phyloP scores from a whole-genome alignment of 2,329 filamentous ascomycete species.

The Bipolaris gigantea region DNA sequence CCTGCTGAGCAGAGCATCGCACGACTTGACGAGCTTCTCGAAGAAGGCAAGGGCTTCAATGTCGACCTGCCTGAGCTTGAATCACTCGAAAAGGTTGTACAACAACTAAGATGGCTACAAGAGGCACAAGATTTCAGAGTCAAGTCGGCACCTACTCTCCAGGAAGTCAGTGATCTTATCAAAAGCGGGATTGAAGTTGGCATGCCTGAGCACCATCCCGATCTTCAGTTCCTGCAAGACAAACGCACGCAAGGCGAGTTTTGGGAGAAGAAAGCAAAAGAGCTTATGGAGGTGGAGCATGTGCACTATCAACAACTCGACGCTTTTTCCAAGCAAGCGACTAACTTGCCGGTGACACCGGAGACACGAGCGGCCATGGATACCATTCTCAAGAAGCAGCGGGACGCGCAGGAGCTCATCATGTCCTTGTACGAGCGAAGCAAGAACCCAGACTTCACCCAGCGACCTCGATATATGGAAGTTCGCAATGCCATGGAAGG shows the following conservation, averaged over 20 bases:
- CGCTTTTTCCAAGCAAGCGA: slow-evolving; percentile 81
- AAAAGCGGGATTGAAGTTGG: slow-evolving; percentile 75
- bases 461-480: slow-evolving; percentile 83
- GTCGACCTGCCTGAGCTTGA: slow-evolving; percentile 90
- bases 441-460: slow-evolving; percentile 71
- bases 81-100: slow-evolving; percentile 74
- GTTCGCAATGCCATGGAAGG: slow-evolving; percentile 89
- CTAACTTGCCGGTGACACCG: slow-evolving; percentile 75
- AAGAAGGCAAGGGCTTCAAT: slow-evolving; percentile 85
- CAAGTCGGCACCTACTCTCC: slow-evolving; percentile 66
- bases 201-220: slow-evolving; percentile 78
- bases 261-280: slow-evolving; percentile 92
- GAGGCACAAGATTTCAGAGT: slow-evolving; percentile 68
- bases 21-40: slow-evolving; percentile 87
- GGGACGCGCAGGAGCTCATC: slow-evolving; percentile 89
- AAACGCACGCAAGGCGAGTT: slow-evolving; percentile 75
- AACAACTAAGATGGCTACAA: slow-evolving; percentile 87
- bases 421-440: slow-evolving; percentile 78
- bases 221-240: slow-evolving; percentile 74
- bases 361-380: slow-evolving; percentile 83
- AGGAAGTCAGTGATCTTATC: slow-evolving; percentile 79
- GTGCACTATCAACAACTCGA: slow-evolving; percentile 95
- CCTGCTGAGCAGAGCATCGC: slow-evolving; percentile 57
- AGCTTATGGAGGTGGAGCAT: slow-evolving; percentile 86
- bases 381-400: slow-evolving; percentile 90